Evolutionary conservation across 2,329 filamentous ascomycete species (phyloP).

Genomic region (Neonectria sp.): DNA sequence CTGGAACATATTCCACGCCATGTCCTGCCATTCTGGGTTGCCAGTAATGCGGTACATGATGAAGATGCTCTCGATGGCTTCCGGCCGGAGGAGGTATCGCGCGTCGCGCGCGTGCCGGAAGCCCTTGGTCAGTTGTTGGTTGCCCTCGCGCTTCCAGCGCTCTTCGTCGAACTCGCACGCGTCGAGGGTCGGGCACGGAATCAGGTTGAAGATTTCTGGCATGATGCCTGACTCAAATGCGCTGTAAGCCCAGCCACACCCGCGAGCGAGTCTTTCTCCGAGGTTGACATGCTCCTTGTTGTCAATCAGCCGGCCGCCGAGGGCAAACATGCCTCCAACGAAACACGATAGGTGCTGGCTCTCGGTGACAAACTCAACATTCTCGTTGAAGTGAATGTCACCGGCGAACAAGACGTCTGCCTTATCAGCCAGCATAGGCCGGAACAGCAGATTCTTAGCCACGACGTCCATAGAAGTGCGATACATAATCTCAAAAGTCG

Average conservation of each 20-base stretch:
- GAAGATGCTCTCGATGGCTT: constrained; percentile 65
- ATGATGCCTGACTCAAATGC: constrained; percentile 70
- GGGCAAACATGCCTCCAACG: constrained; percentile 74
- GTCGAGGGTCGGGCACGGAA: constrained; percentile 58
- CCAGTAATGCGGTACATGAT: constrained; percentile 67
- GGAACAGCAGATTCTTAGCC: constrained; percentile 76
- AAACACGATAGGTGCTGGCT: constrained; percentile 73
- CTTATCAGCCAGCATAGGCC: constrained; percentile 74
- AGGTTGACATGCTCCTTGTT: constrained; percentile 68
- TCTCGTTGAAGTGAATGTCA: constrained; percentile 58
- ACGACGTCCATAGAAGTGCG: constrained; percentile 69
- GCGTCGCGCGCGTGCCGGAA: constrained; percentile 72
- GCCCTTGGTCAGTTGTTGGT: constrained; percentile 62
- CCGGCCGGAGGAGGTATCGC: constrained; percentile 67
- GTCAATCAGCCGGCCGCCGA: constrained; percentile 72
- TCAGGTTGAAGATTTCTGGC: constrained; percentile 68
- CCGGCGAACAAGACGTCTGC: constrained; percentile 79
- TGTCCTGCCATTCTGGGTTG: constrained; percentile 61
- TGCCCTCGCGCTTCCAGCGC: constrained; percentile 33
- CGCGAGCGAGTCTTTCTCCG: constrained; percentile 65
- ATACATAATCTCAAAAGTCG: constrained; percentile 77
- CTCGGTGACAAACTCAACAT: constrained; percentile 44
- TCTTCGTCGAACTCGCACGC: constrained; percentile 51
- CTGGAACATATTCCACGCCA: constrained; percentile 68
- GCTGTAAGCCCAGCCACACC: constrained; percentile 72